phyloP scores from a whole-genome alignment of 352 stramenopile species.

The Pythium volutum region DNA sequence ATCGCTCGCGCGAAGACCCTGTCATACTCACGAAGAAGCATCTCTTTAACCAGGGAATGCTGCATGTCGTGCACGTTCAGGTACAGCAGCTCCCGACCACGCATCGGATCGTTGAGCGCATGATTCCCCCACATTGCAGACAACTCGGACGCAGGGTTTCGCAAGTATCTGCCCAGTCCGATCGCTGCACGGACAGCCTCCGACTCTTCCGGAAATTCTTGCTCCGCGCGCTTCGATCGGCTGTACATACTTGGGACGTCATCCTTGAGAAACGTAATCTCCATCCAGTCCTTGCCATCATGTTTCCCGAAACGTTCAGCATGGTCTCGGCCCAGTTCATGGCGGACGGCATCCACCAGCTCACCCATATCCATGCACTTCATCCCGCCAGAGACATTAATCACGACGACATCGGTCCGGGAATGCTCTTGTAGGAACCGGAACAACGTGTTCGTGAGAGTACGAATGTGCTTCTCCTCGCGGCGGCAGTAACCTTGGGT shows the following conservation, averaged over 20 bases:
- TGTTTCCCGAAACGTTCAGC: slow-evolving; percentile 67
- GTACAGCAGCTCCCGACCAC: slow-evolving; percentile 79
- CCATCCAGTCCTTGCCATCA: slow-evolving; percentile 80
- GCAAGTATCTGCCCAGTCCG: slow-evolving; percentile 74
- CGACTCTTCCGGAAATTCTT: slow-evolving; percentile 83
- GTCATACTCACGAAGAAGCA: slow-evolving; percentile 83
- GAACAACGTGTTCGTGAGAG: slow-evolving; percentile 69
- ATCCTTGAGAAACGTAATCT: slow-evolving; percentile 88
- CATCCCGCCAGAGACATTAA: slow-evolving; percentile 87
- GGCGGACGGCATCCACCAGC: slow-evolving; percentile 78
- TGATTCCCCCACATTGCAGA: slow-evolving; percentile 87
- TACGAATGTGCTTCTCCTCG: slow-evolving; percentile 69
- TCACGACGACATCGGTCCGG: slow-evolving; percentile 79
- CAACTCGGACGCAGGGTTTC: slow-evolving; percentile 82
- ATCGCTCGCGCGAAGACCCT: slow-evolving; percentile 81
- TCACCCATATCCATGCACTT: slow-evolving; percentile 91
- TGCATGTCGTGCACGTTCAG: slow-evolving; percentile 86
- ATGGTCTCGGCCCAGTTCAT: slow-evolving; percentile 67
- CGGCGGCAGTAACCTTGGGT: slow-evolving; percentile 80
- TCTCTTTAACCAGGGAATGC: slow-evolving; percentile 82
- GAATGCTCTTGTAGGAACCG: slow-evolving; percentile 84
- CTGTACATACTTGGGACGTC: slow-evolving; percentile 89
- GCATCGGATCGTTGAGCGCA: slow-evolving; percentile 69
- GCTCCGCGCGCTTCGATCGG: slow-evolving; percentile 76
- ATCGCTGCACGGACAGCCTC: slow-evolving; percentile 77